Base-by-base conservation (phyloP, 2,329 filamentous ascomycete species). In the Acephala macrosclerotiorum region DNA sequence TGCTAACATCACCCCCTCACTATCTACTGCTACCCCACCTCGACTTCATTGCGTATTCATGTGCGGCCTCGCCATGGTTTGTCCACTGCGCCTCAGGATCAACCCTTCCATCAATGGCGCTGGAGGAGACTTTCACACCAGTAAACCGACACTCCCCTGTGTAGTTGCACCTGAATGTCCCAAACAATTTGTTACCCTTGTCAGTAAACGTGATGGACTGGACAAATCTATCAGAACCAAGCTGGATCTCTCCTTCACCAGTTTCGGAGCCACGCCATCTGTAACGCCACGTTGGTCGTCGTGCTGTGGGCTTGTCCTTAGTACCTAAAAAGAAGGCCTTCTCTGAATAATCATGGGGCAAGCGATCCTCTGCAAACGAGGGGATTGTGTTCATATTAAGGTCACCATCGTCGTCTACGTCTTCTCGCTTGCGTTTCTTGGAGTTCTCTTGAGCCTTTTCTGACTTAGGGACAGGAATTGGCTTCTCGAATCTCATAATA, bases 201-300 rank as follows among this genome's bases (percentile, higher is more conserved):
- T 66, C 60, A n/a, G 63, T 66, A 33, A 68, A 71, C n/a, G 68
- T 66, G 20, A 69, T 65, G 9, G 55, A 42, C 16, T 59, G 45
- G n/a, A 66, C 55, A 5, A 14, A 26, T 45, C 49, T 22, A 40
- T 68, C 66, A 18, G 69, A 70, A 16, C 57, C 22, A 3, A 69
- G 35, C 56, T 72, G 59, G 16, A 67, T 70, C 20, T 66, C 67
- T 9, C 67, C 67, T 59, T 73, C 67, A 29, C 69, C 64, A 49
- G 64, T 71, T 25, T 72, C 70, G n/a, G 36, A 22, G 1, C 69
- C 68, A 20, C 70, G 60, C 70, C 71, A 71, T 29, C 68, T 57
- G 51, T 69, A 70, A 29, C 36, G 29, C 65, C 68, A 72, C 4
- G 66, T 69, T 51, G 65, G 61, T n/a, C 63, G 51, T 35, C 65